phyloP scores from a whole-genome alignment of 768 basidiomycete genomes.

The Pisolithus tinctorius region DNA sequence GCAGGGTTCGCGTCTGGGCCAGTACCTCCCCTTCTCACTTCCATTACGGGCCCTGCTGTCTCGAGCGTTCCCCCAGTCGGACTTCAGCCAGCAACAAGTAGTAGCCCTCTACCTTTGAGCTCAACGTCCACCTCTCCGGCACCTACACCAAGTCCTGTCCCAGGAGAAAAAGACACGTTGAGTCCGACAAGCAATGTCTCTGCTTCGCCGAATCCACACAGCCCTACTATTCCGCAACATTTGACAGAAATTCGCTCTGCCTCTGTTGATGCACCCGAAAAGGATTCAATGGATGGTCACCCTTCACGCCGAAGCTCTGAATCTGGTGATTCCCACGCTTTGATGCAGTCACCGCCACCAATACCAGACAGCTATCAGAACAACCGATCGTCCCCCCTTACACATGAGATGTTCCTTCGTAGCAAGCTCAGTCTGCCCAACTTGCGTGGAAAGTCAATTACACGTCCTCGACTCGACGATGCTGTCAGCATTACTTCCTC shows the following conservation, averaged over 20 bases:
- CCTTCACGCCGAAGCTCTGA: conserved; percentile 17
- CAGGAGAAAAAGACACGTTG: conserved; percentile 17
- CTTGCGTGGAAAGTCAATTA: conserved; percentile 39
- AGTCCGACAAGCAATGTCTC: conserved; percentile 8
- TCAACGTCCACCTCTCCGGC: conserved; percentile 11
- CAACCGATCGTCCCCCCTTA: conserved; percentile 19
- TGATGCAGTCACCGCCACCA: conserved; percentile 34
- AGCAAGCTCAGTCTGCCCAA: conserved; percentile 66
- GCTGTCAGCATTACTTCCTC: conserved; percentile 17
- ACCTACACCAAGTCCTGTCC: conserved; percentile 3
- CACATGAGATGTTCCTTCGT: conserved; percentile 34
- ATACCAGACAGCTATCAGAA: conserved; percentile 32
- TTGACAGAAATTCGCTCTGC: conserved; percentile 8
- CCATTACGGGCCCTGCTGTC: conserved; percentile 32
- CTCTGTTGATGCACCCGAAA: conserved; percentile 16
- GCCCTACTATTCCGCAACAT: conserved; percentile 7
- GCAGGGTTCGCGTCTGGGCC: conserved; percentile 11
- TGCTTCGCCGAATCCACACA: conserved; percentile 7
- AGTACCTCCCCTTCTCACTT: conserved; percentile 26
- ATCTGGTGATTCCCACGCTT: conserved; percentile 27
- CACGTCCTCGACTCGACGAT: conserved; percentile 26
- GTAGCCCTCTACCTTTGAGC: conserved; percentile 2
- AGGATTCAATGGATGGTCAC: conserved; percentile 14
- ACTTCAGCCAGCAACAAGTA: neutral
- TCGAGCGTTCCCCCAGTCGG: neutral